Percentiles rank a stretch among this genome's conserved stretches.
These are phyloP conservation scores for Mucor saturninus DNA, from an alignment of 371 early-diverging fungal genomes.

Conservation along the genomic window DNA sequence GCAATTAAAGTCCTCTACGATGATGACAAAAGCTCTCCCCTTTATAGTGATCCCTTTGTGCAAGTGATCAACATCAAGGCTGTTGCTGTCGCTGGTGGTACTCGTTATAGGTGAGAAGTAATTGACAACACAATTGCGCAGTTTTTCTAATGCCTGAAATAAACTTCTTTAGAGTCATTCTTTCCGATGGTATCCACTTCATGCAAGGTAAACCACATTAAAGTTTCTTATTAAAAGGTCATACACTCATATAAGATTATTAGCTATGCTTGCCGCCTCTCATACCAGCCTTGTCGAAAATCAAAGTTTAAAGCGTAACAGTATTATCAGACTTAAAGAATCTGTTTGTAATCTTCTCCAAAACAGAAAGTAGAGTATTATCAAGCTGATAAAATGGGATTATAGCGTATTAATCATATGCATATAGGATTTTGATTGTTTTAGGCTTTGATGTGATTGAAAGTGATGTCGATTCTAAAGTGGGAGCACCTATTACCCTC, in stretches of 20 bases:
- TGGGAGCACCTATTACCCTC: conserved; percentile 49
- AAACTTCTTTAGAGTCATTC: conserved; percentile 53
- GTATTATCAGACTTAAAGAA: conserved; percentile 56
- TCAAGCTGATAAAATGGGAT: background rate
- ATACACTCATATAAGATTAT: background rate
- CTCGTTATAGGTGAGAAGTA: conserved; percentile 60
- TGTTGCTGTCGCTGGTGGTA: conserved; percentile 34
- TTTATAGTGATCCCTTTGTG: conserved; percentile 44
- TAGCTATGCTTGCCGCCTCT: conserved; percentile 71
- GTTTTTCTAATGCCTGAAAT: background rate
- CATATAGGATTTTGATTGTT: conserved; percentile 59
- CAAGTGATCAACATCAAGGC: conserved; percentile 73
- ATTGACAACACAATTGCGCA: conserved; percentile 3
- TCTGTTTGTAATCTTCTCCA: conserved; percentile 58
- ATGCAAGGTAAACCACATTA: conserved; percentile 62
- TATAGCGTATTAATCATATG: background rate
- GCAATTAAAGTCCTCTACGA: conserved; percentile 51
- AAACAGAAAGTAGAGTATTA: conserved; percentile 56
- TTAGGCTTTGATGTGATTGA: conserved; percentile 53
- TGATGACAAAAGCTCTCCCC: conserved; percentile 36
- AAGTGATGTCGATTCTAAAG: conserved; percentile 37
- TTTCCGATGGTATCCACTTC: conserved; percentile 71
- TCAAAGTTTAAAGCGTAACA: conserved; percentile 53
- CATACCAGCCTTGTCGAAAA: conserved; percentile 54
- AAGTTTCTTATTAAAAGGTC: background rate